Evolutionary conservation across 176 grass and related monocot species (phyloP).

Genomic region (Avena sativa): DNA sequence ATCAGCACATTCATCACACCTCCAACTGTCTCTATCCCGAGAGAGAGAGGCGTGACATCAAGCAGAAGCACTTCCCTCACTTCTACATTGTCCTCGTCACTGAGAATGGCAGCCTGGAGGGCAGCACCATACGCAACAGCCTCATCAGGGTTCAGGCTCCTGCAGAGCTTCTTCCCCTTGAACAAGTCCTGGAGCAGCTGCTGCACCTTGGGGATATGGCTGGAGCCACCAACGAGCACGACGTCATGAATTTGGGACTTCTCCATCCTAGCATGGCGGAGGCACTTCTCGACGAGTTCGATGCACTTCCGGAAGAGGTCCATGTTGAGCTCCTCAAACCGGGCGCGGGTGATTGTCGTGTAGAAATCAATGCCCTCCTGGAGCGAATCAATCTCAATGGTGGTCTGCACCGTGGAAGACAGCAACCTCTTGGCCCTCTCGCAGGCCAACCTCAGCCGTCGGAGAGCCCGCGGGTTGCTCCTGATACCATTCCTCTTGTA

Average conservation of each 20-base stretch:
- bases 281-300: not conserved
- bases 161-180: not conserved
- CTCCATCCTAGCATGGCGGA: not conserved
- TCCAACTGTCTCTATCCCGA: not conserved
- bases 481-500: slow-evolving; percentile 49
- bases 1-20: not conserved
- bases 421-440: slow-evolving; percentile 66
- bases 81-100: not conserved
- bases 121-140: not conserved
- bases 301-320: slow-evolving; percentile 86
- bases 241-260: not conserved
- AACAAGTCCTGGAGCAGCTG: not conserved
- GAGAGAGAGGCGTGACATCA: not conserved
- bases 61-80: not conserved
- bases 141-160: not conserved
- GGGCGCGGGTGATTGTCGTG: slow-evolving; percentile 53
- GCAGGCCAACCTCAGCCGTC: slow-evolving; percentile 51
- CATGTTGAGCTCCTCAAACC: slow-evolving; percentile 90
- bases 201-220: not conserved
- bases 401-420: slow-evolving; percentile 41
- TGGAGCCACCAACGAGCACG: not conserved
- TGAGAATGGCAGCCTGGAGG: not conserved
- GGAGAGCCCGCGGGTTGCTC: slow-evolving; percentile 44
- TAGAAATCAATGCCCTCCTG: not conserved
- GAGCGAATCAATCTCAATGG: slow-evolving; percentile 42